A percentile compares a stretch with the other conserved stretches of the same genome.
phyloP scores from a whole-genome alignment of 2,329 filamentous ascomycete genomes.

The Didymella glomerata region DNA sequence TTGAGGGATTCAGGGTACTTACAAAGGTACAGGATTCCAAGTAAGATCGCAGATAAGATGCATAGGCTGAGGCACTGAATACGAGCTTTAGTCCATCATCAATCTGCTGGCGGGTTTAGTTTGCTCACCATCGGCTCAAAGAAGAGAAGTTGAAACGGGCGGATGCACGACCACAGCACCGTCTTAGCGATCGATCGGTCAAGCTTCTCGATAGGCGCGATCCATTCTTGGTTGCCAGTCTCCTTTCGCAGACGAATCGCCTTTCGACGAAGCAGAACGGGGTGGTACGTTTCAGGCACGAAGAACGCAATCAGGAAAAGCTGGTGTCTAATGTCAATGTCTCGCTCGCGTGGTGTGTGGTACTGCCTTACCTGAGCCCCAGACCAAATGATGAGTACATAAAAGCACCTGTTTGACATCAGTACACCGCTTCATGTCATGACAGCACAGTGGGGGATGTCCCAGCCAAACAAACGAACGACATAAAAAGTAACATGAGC shows the following conservation, averaged over 20 bases:
- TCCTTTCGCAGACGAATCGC: constrained; percentile 73
- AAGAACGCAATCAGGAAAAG: constrained; percentile 71
- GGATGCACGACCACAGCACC: constrained; percentile 62
- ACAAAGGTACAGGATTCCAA: constrained; percentile 85
- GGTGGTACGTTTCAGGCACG: constrained; percentile 87
- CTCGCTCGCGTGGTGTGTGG: constrained; percentile 25
- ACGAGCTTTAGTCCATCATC: constrained; percentile 39
- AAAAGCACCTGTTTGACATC: constrained; percentile 60
- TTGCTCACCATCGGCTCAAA: constrained; percentile 76
- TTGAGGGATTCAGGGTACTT: constrained; percentile 60
- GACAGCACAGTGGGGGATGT: constrained; percentile 5
- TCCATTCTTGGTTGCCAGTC: constrained; percentile 80
- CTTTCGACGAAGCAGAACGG: constrained; percentile 75
- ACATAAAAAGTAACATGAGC: constrained; percentile 18
- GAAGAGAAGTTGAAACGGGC: constrained; percentile 79
- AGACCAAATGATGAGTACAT: constrained; percentile 83
- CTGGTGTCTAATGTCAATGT: constrained; percentile 52
- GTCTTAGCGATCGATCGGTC: constrained; percentile 70
- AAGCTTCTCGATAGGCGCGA: constrained; percentile 77
- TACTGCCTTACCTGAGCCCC: constrained; percentile 53
- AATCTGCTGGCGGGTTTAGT: constrained; percentile 1
- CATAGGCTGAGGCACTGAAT: constrained; percentile 74
- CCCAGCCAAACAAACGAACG: constrained; percentile 12
- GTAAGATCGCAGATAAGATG: constrained; percentile 81
- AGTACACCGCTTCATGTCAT: constrained; percentile 34